Conservation (phyloP, 306 rosid genomes). For the Cajanus cajan region DNA sequence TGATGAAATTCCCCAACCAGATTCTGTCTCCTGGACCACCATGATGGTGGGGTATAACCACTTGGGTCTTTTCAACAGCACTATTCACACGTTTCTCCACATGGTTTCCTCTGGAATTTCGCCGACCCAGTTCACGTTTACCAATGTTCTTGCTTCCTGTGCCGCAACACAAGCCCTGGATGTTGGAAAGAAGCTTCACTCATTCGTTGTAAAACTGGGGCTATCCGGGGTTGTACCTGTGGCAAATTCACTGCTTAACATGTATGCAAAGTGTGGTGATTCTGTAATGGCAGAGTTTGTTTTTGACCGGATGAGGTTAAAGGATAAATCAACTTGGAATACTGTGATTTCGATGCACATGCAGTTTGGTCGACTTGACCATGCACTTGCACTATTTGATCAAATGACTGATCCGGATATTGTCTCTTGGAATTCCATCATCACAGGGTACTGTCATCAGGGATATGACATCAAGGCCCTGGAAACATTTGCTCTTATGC, state of each 20-base stretch:
- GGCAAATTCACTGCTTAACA: slow-evolving; percentile 74
- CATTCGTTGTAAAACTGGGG: slow-evolving; percentile 65
- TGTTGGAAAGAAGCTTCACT: slow-evolving; percentile 69
- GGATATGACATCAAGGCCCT: slow-evolving; percentile 64
- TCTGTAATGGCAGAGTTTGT: slow-evolving; percentile 53
- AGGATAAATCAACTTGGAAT: slow-evolving; percentile 66
- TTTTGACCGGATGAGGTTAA: slow-evolving; percentile 64
- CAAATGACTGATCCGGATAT: slow-evolving; percentile 60
- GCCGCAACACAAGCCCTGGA: slow-evolving; percentile 54
- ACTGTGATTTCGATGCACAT: slow-evolving; percentile 66
- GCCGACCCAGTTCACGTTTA: slow-evolving; percentile 62
- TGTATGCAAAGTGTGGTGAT: slow-evolving; percentile 85
- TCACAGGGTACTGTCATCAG: slow-evolving; percentile 61
- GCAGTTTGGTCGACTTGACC: slow-evolving; percentile 61
- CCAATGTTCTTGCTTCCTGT: slow-evolving; percentile 72
- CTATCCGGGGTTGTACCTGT: slow-evolving; percentile 54
- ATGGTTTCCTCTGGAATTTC: slow-evolving; percentile 56
- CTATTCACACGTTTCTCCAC: slow-evolving; percentile 50
- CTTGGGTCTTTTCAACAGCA: slow-evolving; percentile 48
- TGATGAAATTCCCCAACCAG: slow-evolving; percentile 66
- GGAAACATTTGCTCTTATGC: slow-evolving; percentile 58
- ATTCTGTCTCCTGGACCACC: slow-evolving; percentile 85
- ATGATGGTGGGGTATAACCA: slow-evolving; percentile 74
- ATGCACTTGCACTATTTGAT: slow-evolving; percentile 60
- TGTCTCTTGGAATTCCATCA: slow-evolving; percentile 76